Evolutionary conservation across 2,329 filamentous ascomycete species (phyloP).

Genomic region (Xylariaceae sp.): DNA sequence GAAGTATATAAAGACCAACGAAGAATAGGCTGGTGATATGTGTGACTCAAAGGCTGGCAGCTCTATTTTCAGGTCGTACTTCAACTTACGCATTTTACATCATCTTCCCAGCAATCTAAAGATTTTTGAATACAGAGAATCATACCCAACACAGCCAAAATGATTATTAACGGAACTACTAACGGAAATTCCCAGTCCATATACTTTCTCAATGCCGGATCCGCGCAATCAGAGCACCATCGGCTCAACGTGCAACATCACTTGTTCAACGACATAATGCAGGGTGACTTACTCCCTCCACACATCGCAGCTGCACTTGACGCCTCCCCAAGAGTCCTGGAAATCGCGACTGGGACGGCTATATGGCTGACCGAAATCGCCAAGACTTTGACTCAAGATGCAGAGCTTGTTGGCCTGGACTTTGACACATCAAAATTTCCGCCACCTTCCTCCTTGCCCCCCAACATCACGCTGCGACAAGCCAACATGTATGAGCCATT

Average conservation of each 20-base stretch:
- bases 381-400: conserved; percentile 16
- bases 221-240: conserved; percentile 12
- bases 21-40: too few species aligned
- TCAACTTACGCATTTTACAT: too few species aligned
- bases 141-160: too few species aligned
- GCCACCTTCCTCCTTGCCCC: neutral
- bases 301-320: conserved; percentile 17
- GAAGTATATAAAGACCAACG: too few species aligned
- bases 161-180: too few species aligned
- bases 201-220: conserved; percentile 20
- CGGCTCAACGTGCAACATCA: conserved; percentile 23
- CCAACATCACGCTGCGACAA: conserved; percentile 21
- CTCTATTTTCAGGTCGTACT: too few species aligned
- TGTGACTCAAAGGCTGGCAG: too few species aligned
- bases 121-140: too few species aligned
- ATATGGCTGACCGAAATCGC: conserved; percentile 22
- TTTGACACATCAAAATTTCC: conserved; percentile 27
- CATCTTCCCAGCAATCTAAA: too few species aligned
- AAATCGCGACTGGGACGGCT: conserved; percentile 24
- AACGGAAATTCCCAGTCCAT: too few species aligned
- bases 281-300: conserved; percentile 22
- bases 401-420: conserved; percentile 27
- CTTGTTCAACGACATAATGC: conserved; percentile 23
- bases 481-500: conserved; percentile 27
- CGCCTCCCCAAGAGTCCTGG: conserved; percentile 23